phyloP scores from a whole-genome alignment of 2,329 filamentous ascomycete genomes.

The Colletotrichum filicis region DNA sequence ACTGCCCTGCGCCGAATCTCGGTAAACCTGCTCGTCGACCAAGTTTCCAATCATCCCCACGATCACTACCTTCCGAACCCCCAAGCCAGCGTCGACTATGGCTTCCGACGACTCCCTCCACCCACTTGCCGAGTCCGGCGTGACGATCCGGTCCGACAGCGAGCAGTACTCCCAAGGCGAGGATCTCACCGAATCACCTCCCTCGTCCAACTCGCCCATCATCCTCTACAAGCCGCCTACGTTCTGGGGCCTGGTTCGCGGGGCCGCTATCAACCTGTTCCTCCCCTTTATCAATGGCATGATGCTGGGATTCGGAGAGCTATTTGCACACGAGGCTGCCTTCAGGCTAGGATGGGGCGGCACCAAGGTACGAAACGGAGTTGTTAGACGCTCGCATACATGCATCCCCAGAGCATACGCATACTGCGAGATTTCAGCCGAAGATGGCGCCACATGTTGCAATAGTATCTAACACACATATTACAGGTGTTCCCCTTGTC shows the following conservation, averaged over 20 bases:
- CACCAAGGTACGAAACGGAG: conserved; percentile 78
- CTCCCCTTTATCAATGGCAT: conserved; percentile 96
- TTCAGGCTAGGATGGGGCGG: conserved; percentile 93
- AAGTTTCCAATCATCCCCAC: neutral
- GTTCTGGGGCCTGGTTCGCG: conserved; percentile 84
- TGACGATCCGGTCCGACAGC: conserved; percentile 85
- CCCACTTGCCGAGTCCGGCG: conserved; percentile 75
- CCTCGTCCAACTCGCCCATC: conserved; percentile 73
- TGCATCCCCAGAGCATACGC: neutral
- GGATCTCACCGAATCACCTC: conserved; percentile 69
- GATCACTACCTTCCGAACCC: neutral
- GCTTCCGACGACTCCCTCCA: conserved; percentile 57
- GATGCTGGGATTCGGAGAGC: conserved; percentile 97
- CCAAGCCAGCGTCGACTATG: conserved; percentile 52
- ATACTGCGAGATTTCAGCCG: neutral
- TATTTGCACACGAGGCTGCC: conserved; percentile 95
- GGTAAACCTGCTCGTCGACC: conserved; percentile 22
- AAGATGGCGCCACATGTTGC: neutral
- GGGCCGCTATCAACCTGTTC: conserved; percentile 94
- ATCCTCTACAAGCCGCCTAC: conserved; percentile 92
- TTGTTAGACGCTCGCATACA: neutral
- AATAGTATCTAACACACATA: neutral
- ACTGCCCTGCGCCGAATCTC: conserved; percentile 16
- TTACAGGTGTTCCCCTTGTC: conserved; percentile 66
- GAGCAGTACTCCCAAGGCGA: conserved; percentile 81